These are phyloP conservation scores for Carallia brachiata DNA, from an alignment of 345 rosid genomes.

Conservation along the genomic window DNA sequence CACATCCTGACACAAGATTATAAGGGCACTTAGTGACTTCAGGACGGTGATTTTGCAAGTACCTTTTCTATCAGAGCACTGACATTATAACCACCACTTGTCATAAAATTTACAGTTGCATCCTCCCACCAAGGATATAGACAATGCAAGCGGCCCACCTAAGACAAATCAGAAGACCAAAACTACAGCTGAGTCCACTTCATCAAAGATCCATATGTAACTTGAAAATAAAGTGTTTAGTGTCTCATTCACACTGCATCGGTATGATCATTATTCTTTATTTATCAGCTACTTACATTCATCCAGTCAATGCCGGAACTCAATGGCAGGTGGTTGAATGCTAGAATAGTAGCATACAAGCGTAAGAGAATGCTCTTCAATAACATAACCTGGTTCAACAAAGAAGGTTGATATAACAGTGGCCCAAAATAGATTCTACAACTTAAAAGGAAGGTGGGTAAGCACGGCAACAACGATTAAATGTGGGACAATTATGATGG, in stretches of 20 bases:
- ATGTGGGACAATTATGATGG: neutral
- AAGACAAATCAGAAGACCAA: constrained; percentile 11
- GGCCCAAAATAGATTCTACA: neutral
- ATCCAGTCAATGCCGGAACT: constrained; percentile 70
- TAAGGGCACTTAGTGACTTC: no score
- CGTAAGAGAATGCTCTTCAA: constrained; percentile 78
- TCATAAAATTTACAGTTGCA: constrained; percentile 82
- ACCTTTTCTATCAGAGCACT: constrained; percentile 60
- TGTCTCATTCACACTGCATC: no score
- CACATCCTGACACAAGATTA: no score
- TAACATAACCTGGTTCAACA: constrained; percentile 49
- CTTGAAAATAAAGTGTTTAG: no score
- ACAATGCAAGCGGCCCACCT: constrained; percentile 92
- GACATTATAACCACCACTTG: constrained; percentile 80
- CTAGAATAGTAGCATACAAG: constrained; percentile 52
- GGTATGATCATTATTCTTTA: neutral
- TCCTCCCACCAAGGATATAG: constrained; percentile 91
- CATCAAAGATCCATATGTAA: neutral
- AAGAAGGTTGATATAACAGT: neutral
- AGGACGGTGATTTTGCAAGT: neutral
- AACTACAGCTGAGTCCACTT: constrained; percentile 11
- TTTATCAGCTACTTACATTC: constrained; percentile 44
- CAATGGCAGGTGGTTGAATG: constrained; percentile 52
- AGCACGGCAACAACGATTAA: neutral
- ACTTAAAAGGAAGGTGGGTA: neutral